Evolutionary conservation across 345 rosid species (phyloP).

Genomic region (Kandelia obovata): DNA sequence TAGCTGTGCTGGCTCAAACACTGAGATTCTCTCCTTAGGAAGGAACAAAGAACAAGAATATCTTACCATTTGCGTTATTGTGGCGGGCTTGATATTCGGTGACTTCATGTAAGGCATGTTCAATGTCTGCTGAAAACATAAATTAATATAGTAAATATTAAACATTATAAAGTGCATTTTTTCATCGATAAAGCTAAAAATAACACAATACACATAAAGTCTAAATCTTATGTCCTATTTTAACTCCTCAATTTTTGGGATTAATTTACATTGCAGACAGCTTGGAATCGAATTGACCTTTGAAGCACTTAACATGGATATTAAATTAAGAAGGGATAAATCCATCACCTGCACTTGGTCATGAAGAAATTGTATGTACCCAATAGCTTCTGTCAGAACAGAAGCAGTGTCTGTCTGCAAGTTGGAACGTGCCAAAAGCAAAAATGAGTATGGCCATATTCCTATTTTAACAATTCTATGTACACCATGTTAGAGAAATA

Average conservation of each 20-base stretch:
- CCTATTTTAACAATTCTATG: conserved; percentile 1
- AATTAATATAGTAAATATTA: neutral
- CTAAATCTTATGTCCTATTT: neutral
- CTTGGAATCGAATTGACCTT: neutral
- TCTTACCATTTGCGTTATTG: conserved; percentile 13
- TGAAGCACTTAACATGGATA: neutral
- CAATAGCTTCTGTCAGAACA: conserved; percentile 62
- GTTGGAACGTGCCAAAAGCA: neutral
- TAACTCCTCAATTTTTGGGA: neutral
- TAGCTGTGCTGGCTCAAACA: no score
- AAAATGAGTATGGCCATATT: conserved; percentile 5
- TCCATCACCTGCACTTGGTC: conserved; percentile 53
- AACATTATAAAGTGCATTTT: neutral
- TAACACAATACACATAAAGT: neutral
- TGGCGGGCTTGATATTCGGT: conserved; percentile 14
- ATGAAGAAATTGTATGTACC: conserved; percentile 63
- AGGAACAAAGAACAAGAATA: neutral
- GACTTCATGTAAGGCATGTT: conserved; percentile 38
- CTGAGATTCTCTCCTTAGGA: no score
- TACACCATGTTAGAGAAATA: neutral
- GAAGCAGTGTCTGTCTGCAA: conserved; percentile 71
- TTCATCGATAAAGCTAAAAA: no score
- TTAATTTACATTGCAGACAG: neutral
- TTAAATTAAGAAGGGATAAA: neutral
- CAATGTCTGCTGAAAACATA: conserved; percentile 27